Evolutionary conservation across 768 basidiomycete genomes (phyloP), one percentile per base, ranked within the genome.

Genomic region (Heimioporus sp.): DNA sequence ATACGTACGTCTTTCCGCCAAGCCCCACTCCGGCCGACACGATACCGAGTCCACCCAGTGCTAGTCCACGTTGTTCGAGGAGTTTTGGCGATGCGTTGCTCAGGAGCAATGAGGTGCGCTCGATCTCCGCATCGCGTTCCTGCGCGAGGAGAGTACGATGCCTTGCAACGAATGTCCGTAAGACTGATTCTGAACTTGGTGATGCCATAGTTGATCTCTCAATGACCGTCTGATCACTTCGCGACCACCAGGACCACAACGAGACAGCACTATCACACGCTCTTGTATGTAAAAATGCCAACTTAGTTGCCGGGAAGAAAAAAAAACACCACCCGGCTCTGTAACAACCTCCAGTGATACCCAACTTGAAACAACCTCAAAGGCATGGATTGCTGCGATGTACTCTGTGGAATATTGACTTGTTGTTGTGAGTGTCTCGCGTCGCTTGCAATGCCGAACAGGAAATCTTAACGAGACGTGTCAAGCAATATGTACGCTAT

Each of bases 1-100:
- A 34, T 38, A 57, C 70, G 65, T 67, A 96, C 93, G 85, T 94
- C 74, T 94, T 95, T 24, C 94, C 95, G 24, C 93, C 95, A 5
- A 98, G 78, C 3, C 95, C 96, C 16, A 97, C 79, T 46, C 80
- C 84, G n/a, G 93, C 76, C 21, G 79, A 76, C 1, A 80, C 76
- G 2, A 92, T 72, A 2, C 89, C 83, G 5, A 98, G 74, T 41
- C 86, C 86, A 28, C 80, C 80, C 1, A 97, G 67, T 0, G 91
- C 86, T 10, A 98, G 74, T 4, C 95, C 95, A 51, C 87, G 86
- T 57, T 89, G 85, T 66, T 96, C 92, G n/a, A 98, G 77, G 10
- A 94, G 74, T 57, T 85, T 90, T 1, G 87, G 86, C 2, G 86
- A 81, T 62, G 91, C 93, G 51, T 91, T 90, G 10, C 89, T 85